A percentile compares a stretch with the other conserved stretches of the same genome.
Evolutionary conservation across 2,329 filamentous ascomycete genomes (phyloP).

Genomic region (Fusarium aywerte): DNA sequence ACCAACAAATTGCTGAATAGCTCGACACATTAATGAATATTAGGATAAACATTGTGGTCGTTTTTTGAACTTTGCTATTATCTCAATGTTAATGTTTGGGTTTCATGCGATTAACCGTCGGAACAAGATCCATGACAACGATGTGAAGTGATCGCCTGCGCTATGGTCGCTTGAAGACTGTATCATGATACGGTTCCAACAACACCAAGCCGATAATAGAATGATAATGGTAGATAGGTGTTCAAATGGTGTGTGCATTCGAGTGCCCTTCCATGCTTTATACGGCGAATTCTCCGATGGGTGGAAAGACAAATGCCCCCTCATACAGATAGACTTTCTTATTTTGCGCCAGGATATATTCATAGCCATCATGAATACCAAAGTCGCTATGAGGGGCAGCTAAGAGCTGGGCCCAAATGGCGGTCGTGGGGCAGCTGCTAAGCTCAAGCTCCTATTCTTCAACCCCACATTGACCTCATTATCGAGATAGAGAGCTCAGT

Average conservation of each 20-base stretch:
- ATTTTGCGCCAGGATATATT: not conserved
- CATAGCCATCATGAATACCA: constrained; percentile 25
- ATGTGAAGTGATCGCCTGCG: constrained; percentile 7
- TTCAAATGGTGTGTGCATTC: rapidly evolving
- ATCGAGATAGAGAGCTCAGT: constrained; percentile 22
- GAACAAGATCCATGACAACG: constrained; percentile 2
- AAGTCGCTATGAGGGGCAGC: constrained; percentile 33
- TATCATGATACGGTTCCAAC: constrained; percentile 27
- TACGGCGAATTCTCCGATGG: rapidly evolving
- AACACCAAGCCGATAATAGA: constrained; percentile 4
- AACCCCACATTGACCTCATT: constrained; percentile 46
- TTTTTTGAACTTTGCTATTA: not conserved
- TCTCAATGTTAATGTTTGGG: not conserved
- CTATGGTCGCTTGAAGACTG: constrained; percentile 19
- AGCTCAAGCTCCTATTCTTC: constrained; percentile 35
- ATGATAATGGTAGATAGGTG: not conserved
- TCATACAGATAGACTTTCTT: not conserved
- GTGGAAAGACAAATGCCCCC: no score
- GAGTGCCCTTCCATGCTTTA: no score
- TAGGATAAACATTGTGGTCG: not conserved
- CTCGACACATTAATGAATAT: not conserved
- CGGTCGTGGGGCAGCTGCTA: constrained; percentile 33
- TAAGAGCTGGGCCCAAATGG: constrained; percentile 27
- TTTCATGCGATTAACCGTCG: not conserved
- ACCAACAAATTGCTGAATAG: not conserved